These are phyloP conservation scores for Diaporthe nobilis DNA, from an alignment of 2,329 filamentous ascomycete species.

Conservation along the genomic window DNA sequence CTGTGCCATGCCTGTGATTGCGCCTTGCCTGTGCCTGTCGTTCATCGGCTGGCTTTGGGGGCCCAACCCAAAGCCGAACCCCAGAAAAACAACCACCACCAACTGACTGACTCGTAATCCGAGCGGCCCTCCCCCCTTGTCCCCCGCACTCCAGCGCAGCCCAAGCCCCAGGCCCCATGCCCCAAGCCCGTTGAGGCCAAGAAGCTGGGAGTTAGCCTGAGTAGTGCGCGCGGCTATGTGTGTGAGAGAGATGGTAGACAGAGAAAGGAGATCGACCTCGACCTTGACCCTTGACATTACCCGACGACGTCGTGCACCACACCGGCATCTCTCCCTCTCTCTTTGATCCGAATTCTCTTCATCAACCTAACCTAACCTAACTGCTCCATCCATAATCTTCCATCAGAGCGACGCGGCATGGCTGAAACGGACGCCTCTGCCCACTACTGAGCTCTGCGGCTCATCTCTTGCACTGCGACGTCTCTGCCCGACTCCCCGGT, in stretches of 20 bases:
- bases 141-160: slow-evolving; percentile 26
- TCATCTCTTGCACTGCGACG: background rate
- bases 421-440: slow-evolving; percentile 3
- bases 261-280: slow-evolving; percentile 20
- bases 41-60: background rate
- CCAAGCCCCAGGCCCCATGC: slow-evolving; percentile 14
- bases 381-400: background rate
- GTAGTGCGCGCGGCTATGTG: slow-evolving; percentile 4
- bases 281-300: slow-evolving; percentile 16
- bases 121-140: slow-evolving; percentile 16
- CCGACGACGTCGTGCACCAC: slow-evolving; percentile 29
- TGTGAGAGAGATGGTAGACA: background rate
- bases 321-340: background rate
- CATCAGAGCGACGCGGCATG: slow-evolving; percentile 10
- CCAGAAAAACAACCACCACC: background rate
- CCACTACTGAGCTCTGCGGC: slow-evolving; percentile 2
- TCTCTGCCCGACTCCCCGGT: slow-evolving; percentile 9
- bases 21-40: background rate
- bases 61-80: background rate
- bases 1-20: background rate
- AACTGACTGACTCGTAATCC: slow-evolving; percentile 27
- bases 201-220: slow-evolving; percentile 25
- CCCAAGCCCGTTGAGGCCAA: slow-evolving; percentile 24
- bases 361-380: background rate
- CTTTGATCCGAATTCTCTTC: background rate